phyloP scores from a whole-genome alignment of 2,329 filamentous ascomycete species.

The Podosphaera fusca region DNA sequence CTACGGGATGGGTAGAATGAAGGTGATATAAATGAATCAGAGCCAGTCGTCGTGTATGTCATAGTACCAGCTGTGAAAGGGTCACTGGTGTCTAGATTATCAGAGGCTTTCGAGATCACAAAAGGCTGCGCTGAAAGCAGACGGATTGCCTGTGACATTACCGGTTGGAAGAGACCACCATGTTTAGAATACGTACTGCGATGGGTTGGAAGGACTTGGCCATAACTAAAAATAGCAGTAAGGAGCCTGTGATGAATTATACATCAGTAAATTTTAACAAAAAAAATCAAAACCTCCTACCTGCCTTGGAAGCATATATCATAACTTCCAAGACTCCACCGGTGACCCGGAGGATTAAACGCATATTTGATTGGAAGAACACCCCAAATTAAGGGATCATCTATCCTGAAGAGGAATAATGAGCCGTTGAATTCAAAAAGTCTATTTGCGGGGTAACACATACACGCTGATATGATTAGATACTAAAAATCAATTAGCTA shows the following conservation, averaged over 20 bases:
- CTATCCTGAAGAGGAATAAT: slow-evolving; percentile 34
- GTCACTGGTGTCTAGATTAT: slow-evolving; percentile 14
- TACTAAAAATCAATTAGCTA: slow-evolving; percentile 26
- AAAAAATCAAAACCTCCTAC: slow-evolving; percentile 22
- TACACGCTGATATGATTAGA: slow-evolving; percentile 82
- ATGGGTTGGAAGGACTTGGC: slow-evolving; percentile 80
- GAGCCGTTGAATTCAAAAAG: background rate
- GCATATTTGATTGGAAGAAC: slow-evolving; percentile 54
- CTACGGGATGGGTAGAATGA: slow-evolving; percentile 46
- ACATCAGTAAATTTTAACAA: slow-evolving; percentile 1
- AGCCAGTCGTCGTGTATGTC: slow-evolving; percentile 41
- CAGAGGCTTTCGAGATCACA: slow-evolving; percentile 9
- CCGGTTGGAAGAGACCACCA: slow-evolving; percentile 78
- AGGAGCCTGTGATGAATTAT: slow-evolving; percentile 27
- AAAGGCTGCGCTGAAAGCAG: slow-evolving; percentile 45
- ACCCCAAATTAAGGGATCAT: slow-evolving; percentile 90
- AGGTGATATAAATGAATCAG: slow-evolving; percentile 45
- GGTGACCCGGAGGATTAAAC: slow-evolving; percentile 48
- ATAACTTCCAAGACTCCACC: slow-evolving; percentile 80
- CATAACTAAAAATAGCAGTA: slow-evolving; percentile 63
- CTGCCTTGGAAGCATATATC: slow-evolving; percentile 86
- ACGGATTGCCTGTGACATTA: slow-evolving; percentile 64
- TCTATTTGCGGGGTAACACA: slow-evolving; percentile 19
- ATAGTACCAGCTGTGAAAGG: slow-evolving; percentile 26
- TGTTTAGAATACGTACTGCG: slow-evolving; percentile 47